Evolutionary conservation across 768 basidiomycete species (phyloP).

Genomic region (Jaapia argillacea): DNA sequence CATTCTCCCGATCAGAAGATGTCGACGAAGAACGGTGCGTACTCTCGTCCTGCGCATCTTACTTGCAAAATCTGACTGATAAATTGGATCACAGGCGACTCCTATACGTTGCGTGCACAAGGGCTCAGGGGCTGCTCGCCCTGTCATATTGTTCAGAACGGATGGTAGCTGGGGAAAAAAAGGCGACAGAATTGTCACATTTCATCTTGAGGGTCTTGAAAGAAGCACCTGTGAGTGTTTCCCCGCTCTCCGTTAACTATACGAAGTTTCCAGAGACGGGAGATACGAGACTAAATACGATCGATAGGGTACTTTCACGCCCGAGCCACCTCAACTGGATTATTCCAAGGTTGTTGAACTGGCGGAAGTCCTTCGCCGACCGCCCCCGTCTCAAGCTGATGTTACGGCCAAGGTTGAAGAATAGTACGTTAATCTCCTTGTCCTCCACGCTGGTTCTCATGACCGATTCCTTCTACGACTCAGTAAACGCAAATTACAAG

Average conservation of each 20-base stretch:
- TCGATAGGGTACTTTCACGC: constrained; percentile 32
- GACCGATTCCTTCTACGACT: no score
- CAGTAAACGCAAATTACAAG: no score
- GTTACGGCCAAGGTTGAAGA: constrained; percentile 30
- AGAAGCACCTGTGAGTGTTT: constrained; percentile 29
- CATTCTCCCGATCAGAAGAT: constrained; percentile 65
- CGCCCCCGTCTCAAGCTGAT: constrained; percentile 31
- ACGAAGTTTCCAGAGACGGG: background rate
- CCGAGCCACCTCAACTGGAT: constrained; percentile 32
- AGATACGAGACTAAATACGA: no score
- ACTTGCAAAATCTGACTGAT: background rate
- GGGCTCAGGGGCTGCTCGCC: constrained; percentile 67
- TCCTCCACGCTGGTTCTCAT: no score
- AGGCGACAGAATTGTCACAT: constrained; percentile 39
- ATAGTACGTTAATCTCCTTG: no score
- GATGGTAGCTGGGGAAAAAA: constrained; percentile 44
- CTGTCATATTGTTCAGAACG: constrained; percentile 39
- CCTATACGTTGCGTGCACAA: constrained; percentile 83
- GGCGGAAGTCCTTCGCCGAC: constrained; percentile 42
- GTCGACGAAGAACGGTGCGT: constrained; percentile 71
- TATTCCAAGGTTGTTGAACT: constrained; percentile 35
- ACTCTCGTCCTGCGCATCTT: background rate
- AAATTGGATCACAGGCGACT: constrained; percentile 42
- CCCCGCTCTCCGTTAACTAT: background rate
- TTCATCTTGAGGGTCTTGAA: constrained; percentile 41